These are phyloP conservation scores for Globisporangium megalacanthum DNA, from an alignment of 352 stramenopile species.

Conservation along the genomic window DNA sequence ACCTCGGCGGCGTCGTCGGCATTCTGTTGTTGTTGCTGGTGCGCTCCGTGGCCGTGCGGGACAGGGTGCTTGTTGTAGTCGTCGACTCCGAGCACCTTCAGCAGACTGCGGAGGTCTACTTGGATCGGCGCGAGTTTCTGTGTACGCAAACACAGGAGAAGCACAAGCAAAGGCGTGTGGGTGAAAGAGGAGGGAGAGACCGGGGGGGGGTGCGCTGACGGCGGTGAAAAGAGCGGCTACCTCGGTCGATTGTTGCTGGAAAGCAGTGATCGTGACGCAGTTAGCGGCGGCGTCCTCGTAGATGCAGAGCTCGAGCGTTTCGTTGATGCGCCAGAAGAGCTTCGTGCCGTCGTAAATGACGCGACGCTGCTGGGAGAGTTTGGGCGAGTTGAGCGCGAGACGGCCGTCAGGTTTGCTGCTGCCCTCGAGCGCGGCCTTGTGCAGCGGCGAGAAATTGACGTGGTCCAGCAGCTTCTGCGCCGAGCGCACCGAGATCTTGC, in stretches of 20 bases:
- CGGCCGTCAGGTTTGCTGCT: constrained; percentile 12
- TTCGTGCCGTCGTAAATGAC: constrained; percentile 83
- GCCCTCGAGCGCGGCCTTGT: constrained; percentile 70
- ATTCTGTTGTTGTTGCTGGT: constrained; percentile 1
- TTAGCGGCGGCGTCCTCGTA: constrained; percentile 70
- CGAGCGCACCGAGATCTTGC: constrained; percentile 84
- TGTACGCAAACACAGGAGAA: background rate
- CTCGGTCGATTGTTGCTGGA: constrained; percentile 40
- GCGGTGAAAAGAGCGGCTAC: constrained; percentile 4
- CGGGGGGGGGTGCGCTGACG: background rate
- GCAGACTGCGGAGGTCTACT: constrained; percentile 48
- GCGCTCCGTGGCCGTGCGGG: constrained; percentile 2
- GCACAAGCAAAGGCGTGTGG: background rate
- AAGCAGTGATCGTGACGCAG: constrained; percentile 60
- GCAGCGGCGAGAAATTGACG: constrained; percentile 85
- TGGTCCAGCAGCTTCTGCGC: constrained; percentile 85
- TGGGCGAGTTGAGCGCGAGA: constrained; percentile 13
- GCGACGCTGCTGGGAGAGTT: constrained; percentile 31
- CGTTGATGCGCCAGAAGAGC: constrained; percentile 85
- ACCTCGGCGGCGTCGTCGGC: constrained; percentile 25
- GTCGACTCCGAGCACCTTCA: constrained; percentile 30
- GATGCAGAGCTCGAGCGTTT: constrained; percentile 81
- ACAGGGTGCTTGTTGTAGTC: constrained; percentile 14
- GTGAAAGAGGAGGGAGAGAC: background rate
- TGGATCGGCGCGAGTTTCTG: constrained; percentile 44